Evolutionary conservation across 2,329 filamentous ascomycete genomes (phyloP).

Genomic region (Colletotrichum euphorbiae): DNA sequence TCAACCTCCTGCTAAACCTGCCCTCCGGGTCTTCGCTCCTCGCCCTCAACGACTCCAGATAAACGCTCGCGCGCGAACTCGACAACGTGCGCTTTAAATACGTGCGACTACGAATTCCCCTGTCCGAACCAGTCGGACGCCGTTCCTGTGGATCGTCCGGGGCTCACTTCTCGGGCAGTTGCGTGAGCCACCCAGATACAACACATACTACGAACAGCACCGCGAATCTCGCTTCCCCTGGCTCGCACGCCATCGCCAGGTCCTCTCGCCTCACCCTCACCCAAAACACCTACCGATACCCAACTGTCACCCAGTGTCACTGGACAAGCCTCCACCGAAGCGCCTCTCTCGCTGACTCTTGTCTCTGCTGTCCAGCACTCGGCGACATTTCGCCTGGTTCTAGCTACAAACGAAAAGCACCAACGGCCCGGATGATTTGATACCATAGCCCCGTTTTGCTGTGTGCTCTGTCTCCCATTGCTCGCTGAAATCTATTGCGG

Average conservation of each 20-base stretch:
- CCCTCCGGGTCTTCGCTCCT: not conserved
- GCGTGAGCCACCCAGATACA: conserved; percentile 1
- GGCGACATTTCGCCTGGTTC: conserved; percentile 1
- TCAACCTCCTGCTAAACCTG: conserved; percentile 37
- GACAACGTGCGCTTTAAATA: conserved; percentile 22
- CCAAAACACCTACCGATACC: conserved; percentile 22
- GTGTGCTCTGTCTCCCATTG: conserved; percentile 17
- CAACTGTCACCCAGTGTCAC: conserved; percentile 25
- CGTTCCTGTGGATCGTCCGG: conserved; percentile 37
- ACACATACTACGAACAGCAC: conserved; percentile 18
- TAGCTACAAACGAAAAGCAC: conserved; percentile 1
- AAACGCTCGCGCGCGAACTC: conserved; percentile 20
- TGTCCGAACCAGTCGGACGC: conserved; percentile 32
- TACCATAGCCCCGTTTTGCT: not conserved
- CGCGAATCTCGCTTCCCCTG: conserved; percentile 35
- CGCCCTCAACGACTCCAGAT: conserved; percentile 11
- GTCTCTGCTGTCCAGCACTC: conserved; percentile 7
- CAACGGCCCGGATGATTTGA: conserved; percentile 36
- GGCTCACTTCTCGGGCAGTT: conserved; percentile 30
- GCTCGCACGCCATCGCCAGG: conserved; percentile 40
- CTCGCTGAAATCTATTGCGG: conserved; percentile 35
- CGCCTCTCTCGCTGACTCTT: not conserved
- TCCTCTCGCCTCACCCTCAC: conserved; percentile 37
- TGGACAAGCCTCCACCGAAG: not conserved
- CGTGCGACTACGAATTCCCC: conserved; percentile 26